Base-by-base conservation (phyloP, 78 protist genomes). In the Dictyostelium discoideum region DNA sequence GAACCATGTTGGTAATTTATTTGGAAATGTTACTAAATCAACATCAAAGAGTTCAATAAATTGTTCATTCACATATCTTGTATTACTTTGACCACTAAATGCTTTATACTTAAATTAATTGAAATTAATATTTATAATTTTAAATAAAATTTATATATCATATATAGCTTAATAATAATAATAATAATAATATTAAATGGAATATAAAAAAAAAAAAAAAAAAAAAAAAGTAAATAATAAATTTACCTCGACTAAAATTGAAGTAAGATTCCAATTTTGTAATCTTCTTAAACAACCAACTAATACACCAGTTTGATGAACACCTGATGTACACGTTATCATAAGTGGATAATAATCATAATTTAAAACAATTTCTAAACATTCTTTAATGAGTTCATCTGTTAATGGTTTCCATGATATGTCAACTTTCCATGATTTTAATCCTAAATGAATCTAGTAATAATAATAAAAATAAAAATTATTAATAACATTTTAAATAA, bases 41-140 rank as follows among this genome's bases (percentile, higher is more conserved):
- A 90, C 92, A 86, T 99, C 99, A 78, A 98, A 99, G 8, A 98
- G 83, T 93, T 99, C 99, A 44, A 99, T 98, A 84, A 99, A 98
- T 57, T 98, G 99, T 93, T 98, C 99, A 87, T 99, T 98, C 18
- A 94, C 92, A 65, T 92, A 79, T 3, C 99, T 94, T 24, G 44
- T 42, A 84, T 95, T 81, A 87, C 90, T 81, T 60, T 85, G 96
- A 26, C 96, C 92, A 24, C 92, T 92, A 73, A 84, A 96, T 32
- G 87, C 87, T n/a, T 74, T 84, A 57, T 92, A 93, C 89, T 93
- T 93, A 63, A 0, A 26, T 3, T 4, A 50, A 50, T 10, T 50
- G 60, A 11, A 32, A 32, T 32, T 32, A 32, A 1, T 32, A 32
- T 32, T 32, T 32, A 32, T 32, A 32, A 32, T 32, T 32, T 32